Evolutionary conservation across 805 yeast genomes (phyloP).

Genomic region (Ogataea neopini): DNA sequence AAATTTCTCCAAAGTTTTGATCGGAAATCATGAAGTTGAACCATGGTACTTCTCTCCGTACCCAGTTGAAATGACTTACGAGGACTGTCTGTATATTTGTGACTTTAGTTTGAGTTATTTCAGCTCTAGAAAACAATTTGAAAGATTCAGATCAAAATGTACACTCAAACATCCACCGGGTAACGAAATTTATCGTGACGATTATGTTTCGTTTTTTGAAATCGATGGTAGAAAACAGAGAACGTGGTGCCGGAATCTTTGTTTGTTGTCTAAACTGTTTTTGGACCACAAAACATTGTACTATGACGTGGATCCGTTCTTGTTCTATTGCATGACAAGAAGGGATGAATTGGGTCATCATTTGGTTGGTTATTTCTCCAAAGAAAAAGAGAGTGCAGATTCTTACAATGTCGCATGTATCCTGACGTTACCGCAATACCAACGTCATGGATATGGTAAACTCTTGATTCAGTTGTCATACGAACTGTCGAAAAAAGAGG

Average conservation of each 20-base stretch:
- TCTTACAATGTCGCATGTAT: conserved; percentile 97
- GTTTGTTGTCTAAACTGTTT: conserved; percentile 85
- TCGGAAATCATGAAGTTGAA: conserved; percentile 90
- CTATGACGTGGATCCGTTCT: conserved; percentile 96
- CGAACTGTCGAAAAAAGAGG: conserved; percentile 83
- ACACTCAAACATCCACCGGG: conserved; percentile 97
- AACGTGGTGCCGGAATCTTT: conserved; percentile 95
- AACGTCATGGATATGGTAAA: conserved; percentile 92
- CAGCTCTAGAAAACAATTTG: conserved; percentile 87
- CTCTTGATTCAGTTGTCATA: conserved; percentile 91
- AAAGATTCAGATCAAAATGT: conserved; percentile 85
- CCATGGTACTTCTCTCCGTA: conserved; percentile 99
- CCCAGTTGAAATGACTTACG: conserved; percentile 92
- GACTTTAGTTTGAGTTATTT: conserved; percentile 89
- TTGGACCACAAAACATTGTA: conserved; percentile 95
- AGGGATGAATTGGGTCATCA: conserved; percentile 92
- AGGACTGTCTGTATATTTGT: conserved; percentile 85
- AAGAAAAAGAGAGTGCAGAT: conserved; percentile 95
- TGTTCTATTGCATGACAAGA: conserved; percentile 93
- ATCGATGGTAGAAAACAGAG: conserved; percentile 96
- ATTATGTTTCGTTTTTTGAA: conserved; percentile 90
- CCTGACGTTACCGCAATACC: conserved; percentile 93
- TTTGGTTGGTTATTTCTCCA: conserved; percentile 93
- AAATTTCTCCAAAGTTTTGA: conserved; percentile 71
- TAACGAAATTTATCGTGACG: conserved; percentile 93